Evolutionary conservation across 108 stramenopile genomes (phyloP).

Genomic region (Asterionellopsis glacialis): DNA sequence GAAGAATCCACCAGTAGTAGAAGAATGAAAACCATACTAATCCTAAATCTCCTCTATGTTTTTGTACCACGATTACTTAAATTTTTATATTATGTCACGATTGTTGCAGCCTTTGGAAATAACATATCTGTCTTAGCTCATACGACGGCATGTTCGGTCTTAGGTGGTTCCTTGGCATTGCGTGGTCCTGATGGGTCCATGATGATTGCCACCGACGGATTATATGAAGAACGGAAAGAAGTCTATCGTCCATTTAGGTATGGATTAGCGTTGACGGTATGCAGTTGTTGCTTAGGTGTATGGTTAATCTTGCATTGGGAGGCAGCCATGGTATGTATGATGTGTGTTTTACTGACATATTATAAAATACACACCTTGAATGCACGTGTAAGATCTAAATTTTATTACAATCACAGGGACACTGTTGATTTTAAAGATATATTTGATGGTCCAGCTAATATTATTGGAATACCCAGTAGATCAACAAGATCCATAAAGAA

Average conservation of each 20-base stretch:
- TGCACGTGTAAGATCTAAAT: too few relatives aligned
- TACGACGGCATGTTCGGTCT: constrained; percentile 44
- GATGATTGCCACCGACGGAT: constrained; percentile 51
- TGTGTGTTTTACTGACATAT: constrained; percentile 19
- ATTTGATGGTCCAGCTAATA: too few relatives aligned
- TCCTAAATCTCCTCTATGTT: too few relatives aligned
- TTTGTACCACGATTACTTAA: too few relatives aligned
- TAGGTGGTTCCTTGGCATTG: constrained; percentile 45
- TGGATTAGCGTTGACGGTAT: constrained; percentile 20
- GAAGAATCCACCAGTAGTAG: too few relatives aligned
- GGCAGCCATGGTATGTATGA: constrained; percentile 21
- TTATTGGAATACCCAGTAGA: too few relatives aligned
- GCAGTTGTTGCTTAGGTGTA: constrained; percentile 23
- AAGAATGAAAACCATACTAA: too few relatives aligned
- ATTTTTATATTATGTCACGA: constrained; percentile 46
- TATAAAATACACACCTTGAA: constrained; percentile 18
- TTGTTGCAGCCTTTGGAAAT: constrained; percentile 40
- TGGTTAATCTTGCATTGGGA: constrained; percentile 43
- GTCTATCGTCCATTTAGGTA: constrained; percentile 35
- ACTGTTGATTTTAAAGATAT: too few relatives aligned
- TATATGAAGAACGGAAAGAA: constrained; percentile 32
- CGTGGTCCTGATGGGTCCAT: constrained; percentile 57
- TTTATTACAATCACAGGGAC: too few relatives aligned
- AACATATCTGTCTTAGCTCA: constrained; percentile 48
- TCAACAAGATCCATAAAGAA: too few relatives aligned